phyloP scores from a whole-genome alignment of 768 basidiomycete genomes.

The Mycena albidolilacea region DNA sequence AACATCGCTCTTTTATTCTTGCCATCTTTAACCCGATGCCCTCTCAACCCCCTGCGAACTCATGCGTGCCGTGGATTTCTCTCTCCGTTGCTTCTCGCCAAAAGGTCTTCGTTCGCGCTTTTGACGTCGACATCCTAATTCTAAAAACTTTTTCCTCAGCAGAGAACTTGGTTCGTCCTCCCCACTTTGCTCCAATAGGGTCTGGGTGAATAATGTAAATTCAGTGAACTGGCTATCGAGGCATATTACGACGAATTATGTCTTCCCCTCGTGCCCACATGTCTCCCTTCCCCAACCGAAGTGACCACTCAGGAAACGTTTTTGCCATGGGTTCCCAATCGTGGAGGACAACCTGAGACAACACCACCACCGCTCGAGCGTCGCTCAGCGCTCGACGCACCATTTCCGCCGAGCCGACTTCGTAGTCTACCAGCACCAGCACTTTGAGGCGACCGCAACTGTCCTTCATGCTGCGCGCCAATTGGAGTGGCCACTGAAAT shows the following conservation, averaged over 20 bases:
- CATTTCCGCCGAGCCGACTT: background rate
- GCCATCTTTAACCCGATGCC: too few relatives aligned
- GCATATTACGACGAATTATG: conserved; percentile 12
- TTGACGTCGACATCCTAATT: too few relatives aligned
- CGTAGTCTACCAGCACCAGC: conserved; percentile 2
- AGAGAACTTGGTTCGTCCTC: too few relatives aligned
- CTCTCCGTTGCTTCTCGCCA: too few relatives aligned
- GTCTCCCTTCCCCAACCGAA: background rate
- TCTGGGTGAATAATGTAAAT: background rate
- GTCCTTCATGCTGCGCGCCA: background rate
- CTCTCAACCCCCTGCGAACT: too few relatives aligned
- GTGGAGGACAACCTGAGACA: conserved; percentile 4
- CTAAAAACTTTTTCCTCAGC: too few relatives aligned
- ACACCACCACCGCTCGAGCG: background rate
- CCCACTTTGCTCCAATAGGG: too few relatives aligned
- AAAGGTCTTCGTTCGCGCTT: too few relatives aligned
- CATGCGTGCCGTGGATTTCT: too few relatives aligned
- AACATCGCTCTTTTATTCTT: too few relatives aligned
- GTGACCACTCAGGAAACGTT: background rate
- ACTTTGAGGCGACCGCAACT: conserved; percentile 4
- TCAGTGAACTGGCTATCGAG: background rate
- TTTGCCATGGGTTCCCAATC: conserved; percentile 9
- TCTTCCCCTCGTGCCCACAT: conserved; percentile 24
- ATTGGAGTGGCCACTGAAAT: background rate
- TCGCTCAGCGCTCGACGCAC: conserved; percentile 3